phyloP scores from a whole-genome alignment of 2,329 filamentous ascomycete genomes.

The Colletotrichum coccodes region DNA sequence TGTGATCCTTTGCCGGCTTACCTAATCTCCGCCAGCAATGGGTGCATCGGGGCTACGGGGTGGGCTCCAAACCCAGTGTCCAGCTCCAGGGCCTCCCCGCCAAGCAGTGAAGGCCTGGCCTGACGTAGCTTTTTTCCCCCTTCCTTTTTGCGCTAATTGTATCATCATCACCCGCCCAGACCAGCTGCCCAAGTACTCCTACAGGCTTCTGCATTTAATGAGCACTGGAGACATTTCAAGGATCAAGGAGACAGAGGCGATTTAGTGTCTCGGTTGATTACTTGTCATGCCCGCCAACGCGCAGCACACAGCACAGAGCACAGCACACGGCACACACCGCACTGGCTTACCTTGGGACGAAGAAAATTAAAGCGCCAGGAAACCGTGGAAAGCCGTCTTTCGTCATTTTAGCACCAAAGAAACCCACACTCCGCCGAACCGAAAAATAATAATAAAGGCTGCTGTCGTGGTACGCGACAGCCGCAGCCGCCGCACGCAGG shows the following conservation, averaged over 20 bases:
- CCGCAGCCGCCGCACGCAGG: background rate
- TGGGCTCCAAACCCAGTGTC: background rate
- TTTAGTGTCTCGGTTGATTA: background rate
- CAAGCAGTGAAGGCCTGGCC: slow-evolving; percentile 2
- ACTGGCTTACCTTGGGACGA: background rate
- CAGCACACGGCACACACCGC: background rate
- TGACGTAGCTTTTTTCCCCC: slow-evolving; percentile 20
- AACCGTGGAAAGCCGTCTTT: background rate
- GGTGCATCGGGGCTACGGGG: background rate
- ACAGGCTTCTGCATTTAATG: background rate
- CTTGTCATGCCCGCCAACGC: background rate
- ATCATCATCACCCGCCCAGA: slow-evolving; percentile 20
- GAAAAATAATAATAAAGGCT: background rate
- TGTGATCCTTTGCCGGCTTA: background rate
- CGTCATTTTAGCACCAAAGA: background rate
- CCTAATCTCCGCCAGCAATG: background rate
- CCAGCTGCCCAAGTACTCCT: background rate
- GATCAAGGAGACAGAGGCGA: background rate
- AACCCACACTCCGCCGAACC: background rate
- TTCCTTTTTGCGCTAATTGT: background rate
- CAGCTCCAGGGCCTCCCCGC: slow-evolving; percentile 3
- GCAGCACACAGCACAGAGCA: background rate
- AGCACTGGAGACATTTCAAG: background rate
- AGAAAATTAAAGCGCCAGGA: no score
- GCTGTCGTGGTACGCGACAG: background rate